Evolutionary conservation across 2,329 filamentous ascomycete genomes (phyloP).

Genomic region (Aspergillus ustus): DNA sequence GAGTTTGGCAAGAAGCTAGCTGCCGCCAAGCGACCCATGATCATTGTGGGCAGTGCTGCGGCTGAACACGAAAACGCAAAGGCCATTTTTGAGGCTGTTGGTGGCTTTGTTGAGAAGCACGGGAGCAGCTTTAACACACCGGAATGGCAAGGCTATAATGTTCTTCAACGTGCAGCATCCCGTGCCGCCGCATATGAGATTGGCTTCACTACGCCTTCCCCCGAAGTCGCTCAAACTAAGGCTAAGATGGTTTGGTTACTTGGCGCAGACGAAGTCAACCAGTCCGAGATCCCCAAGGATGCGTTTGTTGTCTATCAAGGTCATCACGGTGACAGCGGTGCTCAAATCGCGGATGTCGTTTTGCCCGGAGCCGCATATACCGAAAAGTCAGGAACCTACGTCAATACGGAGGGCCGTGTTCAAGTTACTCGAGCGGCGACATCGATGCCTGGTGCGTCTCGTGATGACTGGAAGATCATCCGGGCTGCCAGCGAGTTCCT

Average conservation of each 20-base stretch:
- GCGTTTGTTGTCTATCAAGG: constrained; percentile 98
- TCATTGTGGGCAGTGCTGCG: constrained; percentile 89
- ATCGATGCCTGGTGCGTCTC: constrained; percentile 82
- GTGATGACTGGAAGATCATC: constrained; percentile 99
- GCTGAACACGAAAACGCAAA: constrained; percentile 91
- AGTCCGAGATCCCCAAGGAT: constrained; percentile 88
- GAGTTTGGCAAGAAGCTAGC: constrained; percentile 92
- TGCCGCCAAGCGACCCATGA: constrained; percentile 89
- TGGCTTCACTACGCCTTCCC: constrained; percentile 86
- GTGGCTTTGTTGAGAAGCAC: constrained; percentile 91
- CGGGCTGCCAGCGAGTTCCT: constrained; percentile 92
- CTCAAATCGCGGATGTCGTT: constrained; percentile 89
- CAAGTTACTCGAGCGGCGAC: constrained; percentile 93
- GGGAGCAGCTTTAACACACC: constrained; percentile 81
- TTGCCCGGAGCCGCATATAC: constrained; percentile 95
- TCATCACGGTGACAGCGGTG: constrained; percentile 93
- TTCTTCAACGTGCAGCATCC: constrained; percentile 91
- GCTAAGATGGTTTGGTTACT: constrained; percentile 97
- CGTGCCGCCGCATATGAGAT: constrained; percentile 93
- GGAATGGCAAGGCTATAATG: constrained; percentile 97
- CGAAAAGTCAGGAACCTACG: constrained; percentile 92
- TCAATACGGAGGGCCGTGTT: constrained; percentile 96
- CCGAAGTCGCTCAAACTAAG: constrained; percentile 78
- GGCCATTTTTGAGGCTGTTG: constrained; percentile 89
- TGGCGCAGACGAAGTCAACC: constrained; percentile 87